phyloP scores from a whole-genome alignment of 2,329 filamentous ascomycete genomes.

The Tolypocladium capitatum region DNA sequence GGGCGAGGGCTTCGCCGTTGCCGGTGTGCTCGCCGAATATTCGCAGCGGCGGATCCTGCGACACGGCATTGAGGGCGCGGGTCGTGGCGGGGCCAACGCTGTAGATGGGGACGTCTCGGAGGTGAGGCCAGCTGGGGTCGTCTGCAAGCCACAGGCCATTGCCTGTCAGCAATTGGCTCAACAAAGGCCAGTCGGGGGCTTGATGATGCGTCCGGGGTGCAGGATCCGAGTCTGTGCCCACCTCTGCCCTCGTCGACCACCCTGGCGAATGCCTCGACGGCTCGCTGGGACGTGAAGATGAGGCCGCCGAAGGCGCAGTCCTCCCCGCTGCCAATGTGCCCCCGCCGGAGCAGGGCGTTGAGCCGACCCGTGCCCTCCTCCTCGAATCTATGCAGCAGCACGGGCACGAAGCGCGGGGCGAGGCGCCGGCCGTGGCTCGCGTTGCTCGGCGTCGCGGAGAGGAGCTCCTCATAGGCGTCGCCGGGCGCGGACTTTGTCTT shows the following conservation, averaged over 20 bases:
- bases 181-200: too few species aligned
- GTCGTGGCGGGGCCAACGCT: constrained; percentile 73
- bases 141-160: not conserved
- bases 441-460: constrained; percentile 24
- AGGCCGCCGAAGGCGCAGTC: constrained; percentile 53
- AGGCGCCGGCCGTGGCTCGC: constrained; percentile 28
- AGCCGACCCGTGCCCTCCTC: constrained; percentile 43
- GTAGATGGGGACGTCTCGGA: constrained; percentile 51
- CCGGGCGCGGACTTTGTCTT: constrained; percentile 63
- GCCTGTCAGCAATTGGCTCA: not conserved
- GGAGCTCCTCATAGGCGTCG: constrained; percentile 61
- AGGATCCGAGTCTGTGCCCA: constrained; percentile 2
- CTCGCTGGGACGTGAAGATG: constrained; percentile 73
- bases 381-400: constrained; percentile 58
- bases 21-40: constrained; percentile 74
- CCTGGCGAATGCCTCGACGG: constrained; percentile 63
- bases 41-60: constrained; percentile 35
- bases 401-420: constrained; percentile 59
- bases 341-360: constrained; percentile 31
- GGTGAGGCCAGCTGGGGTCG: constrained; percentile 31
- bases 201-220: not conserved
- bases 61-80: constrained; percentile 50
- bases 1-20: constrained; percentile 67
- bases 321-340: constrained; percentile 23
- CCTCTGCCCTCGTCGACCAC: constrained; percentile 43